Percentiles rank a stretch among this genome's conserved stretches.
Conservation (phyloP, 2,329 filamentous ascomycete species). For the Alternaria ethzedia region DNA sequence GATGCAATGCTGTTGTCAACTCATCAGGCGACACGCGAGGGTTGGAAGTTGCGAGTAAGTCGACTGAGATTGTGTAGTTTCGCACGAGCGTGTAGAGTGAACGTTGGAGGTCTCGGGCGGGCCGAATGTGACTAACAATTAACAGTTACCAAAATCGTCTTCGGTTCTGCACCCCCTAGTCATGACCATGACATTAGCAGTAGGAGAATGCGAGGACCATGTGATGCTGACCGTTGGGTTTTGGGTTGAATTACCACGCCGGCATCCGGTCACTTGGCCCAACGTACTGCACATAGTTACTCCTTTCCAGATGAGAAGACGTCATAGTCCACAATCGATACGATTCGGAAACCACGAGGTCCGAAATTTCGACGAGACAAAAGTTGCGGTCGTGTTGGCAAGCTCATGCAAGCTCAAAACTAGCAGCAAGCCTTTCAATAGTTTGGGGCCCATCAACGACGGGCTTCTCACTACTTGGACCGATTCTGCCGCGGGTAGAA, state of each 20-base stretch:
- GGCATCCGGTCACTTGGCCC: neutral
- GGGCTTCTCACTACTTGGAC: neutral
- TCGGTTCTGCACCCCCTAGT: neutral
- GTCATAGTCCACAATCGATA: neutral
- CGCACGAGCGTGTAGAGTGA: neutral
- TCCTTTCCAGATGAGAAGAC: neutral
- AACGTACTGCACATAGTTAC: neutral
- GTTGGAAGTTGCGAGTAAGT: neutral
- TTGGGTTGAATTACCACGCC: neutral
- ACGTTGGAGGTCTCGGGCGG: neutral
- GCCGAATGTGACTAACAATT: neutral
- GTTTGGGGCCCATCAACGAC: neutral
- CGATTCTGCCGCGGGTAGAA: neutral
- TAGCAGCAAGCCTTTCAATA: slow-evolving; percentile 1
- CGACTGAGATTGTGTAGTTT: neutral
- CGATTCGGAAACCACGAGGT: neutral
- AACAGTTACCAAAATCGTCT: neutral
- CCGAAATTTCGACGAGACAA: neutral
- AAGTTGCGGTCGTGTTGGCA: neutral
- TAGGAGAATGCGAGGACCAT: neutral
- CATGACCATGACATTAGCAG: neutral
- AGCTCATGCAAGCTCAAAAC: neutral
- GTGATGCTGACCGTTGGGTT: neutral
- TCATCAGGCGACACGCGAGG: too few relatives aligned
- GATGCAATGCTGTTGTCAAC: neutral